Base-by-base conservation (phyloP, 2,329 filamentous ascomycete species). In the Pseudogymnoascus sp. region DNA sequence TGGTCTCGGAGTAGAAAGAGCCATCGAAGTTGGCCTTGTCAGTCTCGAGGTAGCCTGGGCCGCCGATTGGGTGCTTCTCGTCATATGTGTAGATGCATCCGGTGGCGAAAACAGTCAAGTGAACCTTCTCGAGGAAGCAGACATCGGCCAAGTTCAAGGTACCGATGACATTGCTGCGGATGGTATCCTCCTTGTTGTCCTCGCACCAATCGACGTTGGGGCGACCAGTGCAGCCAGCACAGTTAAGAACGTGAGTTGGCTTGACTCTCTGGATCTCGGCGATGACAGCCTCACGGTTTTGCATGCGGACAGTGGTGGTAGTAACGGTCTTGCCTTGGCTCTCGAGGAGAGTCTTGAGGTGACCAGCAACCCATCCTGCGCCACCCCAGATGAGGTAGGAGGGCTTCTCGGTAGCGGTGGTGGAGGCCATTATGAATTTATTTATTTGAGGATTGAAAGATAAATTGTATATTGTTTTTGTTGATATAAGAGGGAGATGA, bases 201-300 rank as follows among this genome's bases (percentile, higher is more conserved):
- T 89, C 87, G 70, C 86, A 88, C 85, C 85, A 88, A 75, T 88
- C 86, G 72, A 88, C 85, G 67, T 88, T 89, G 66, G 86, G 86
- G 23, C 84, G 79, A 60, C 87, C 86, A 2, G 85, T 88, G 71
- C 81, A 84, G 65, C 86, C 86, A 59, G 86, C 86, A 65, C 82
- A 83, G 74, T 88, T 88, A 61, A 89, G 76, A 63, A 88, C 85
- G 70, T 88, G 85, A 3, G 85, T 88, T 21, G 86, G 87, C 74
- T 83, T 82, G 73, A 86, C 75, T 61, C 76, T 77, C 60, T 84
- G 79, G 26, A 89, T 78, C 71, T 84, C 81, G 53, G 78, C 76
- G 62, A 82, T 72, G 63, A 88, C 85, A 62, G 76, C 76, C 69
- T 83, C 79, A 66, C 83, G 79, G 69, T 87, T 78, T 73, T 89